phyloP scores from a whole-genome alignment of 768 basidiomycete genomes.

The Russula foetens region DNA sequence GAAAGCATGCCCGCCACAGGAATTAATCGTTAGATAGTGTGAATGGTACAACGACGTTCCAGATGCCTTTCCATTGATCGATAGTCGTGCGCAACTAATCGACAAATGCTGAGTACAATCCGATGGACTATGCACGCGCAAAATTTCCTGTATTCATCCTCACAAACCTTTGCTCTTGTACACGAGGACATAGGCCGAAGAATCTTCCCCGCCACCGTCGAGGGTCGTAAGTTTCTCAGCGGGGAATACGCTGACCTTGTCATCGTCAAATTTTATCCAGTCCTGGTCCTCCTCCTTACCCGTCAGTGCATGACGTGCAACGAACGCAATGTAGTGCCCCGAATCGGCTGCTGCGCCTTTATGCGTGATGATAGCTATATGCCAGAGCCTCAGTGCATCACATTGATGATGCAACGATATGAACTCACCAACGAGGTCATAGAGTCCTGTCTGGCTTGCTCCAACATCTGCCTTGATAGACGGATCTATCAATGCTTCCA shows the following conservation, averaged over 20 bases:
- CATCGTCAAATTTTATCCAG: conserved; percentile 97
- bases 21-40: neutral
- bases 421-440: conserved; percentile 80
- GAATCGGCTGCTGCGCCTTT: conserved; percentile 94
- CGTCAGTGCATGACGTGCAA: conserved; percentile 23
- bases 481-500: conserved; percentile 56
- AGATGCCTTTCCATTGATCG: neutral
- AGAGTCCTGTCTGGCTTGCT: conserved; percentile 70
- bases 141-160: neutral
- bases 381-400: neutral
- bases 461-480: conserved; percentile 63
- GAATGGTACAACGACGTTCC: neutral
- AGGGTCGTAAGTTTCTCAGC: conserved; percentile 76
- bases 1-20: neutral
- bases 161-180: conserved; percentile 57
- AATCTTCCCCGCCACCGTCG: conserved; percentile 90
- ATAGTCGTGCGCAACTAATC: too few species aligned
- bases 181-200: conserved; percentile 81
- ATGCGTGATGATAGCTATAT: conserved; percentile 84
- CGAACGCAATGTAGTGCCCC: conserved; percentile 93
- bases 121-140: conserved; percentile 5
- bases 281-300: conserved; percentile 60
- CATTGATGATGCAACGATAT: neutral
- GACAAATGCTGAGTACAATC: neutral
- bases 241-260: conserved; percentile 82